phyloP scores from a whole-genome alignment of 169 alveolate species.

The Plasmodium vivax region DNA sequence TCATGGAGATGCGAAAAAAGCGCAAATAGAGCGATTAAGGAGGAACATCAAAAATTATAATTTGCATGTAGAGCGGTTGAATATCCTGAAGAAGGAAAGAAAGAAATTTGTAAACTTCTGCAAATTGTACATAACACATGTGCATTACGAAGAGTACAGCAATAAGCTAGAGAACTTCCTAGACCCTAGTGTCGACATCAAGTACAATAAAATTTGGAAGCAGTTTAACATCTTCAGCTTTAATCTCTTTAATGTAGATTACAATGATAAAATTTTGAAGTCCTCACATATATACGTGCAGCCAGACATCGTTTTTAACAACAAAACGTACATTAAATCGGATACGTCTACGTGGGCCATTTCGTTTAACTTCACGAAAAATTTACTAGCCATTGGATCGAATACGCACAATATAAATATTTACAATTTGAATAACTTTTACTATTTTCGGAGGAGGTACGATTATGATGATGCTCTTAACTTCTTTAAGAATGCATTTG shows the following conservation, averaged over 20 bases:
- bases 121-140: constrained; percentile 19
- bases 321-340: constrained; percentile 18
- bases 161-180: constrained; percentile 21
- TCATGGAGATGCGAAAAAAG: background rate
- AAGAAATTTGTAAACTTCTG: constrained; percentile 56
- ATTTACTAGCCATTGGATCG: constrained; percentile 74
- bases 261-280: constrained; percentile 41
- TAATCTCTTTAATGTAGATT: constrained; percentile 45
- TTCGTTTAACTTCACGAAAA: constrained; percentile 58
- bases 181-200: constrained; percentile 58
- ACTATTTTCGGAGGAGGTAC: constrained; percentile 64
- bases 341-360: constrained; percentile 73
- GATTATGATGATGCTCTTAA: constrained; percentile 62
- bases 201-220: constrained; percentile 50
- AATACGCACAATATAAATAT: constrained; percentile 61
- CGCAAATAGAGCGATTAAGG: constrained; percentile 10
- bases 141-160: constrained; percentile 24
- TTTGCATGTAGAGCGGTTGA: background rate
- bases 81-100: constrained; percentile 32
- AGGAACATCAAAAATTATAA: constrained; percentile 17
- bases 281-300: constrained; percentile 36
- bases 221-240: constrained; percentile 29
- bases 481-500: constrained; percentile 30
- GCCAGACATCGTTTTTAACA: constrained; percentile 69
- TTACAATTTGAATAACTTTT: constrained; percentile 70